phyloP scores from a whole-genome alignment of 805 yeast genomes.

The Saccharomycopsis olivae region DNA sequence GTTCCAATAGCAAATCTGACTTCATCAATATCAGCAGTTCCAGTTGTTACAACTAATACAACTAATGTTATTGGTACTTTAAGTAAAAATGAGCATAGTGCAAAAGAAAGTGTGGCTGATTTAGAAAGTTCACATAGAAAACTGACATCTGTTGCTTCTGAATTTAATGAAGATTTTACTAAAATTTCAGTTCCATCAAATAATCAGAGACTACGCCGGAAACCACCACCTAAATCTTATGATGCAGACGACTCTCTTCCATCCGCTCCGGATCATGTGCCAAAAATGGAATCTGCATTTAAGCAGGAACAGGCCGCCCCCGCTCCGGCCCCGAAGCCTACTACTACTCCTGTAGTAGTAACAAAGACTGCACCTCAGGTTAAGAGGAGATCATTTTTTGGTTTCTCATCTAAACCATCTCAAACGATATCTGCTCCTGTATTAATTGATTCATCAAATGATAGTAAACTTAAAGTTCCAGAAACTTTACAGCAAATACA shows the following conservation, averaged over 20 bases:
- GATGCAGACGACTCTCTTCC: not conserved
- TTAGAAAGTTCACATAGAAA: not conserved
- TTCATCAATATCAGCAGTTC: constrained; percentile 1
- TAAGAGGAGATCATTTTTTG: constrained; percentile 12
- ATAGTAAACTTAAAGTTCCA: constrained; percentile 6
- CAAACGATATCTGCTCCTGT: too few relatives aligned
- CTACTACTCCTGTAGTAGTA: not conserved
- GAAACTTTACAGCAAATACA: constrained; percentile 11
- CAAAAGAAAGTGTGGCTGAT: not conserved
- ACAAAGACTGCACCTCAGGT: not conserved
- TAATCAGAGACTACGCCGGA: not conserved
- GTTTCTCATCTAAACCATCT: not conserved
- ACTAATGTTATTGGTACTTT: constrained; percentile 10
- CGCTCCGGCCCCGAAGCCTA: too few relatives aligned
- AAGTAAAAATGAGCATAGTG: constrained; percentile 1
- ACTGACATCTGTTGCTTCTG: not conserved
- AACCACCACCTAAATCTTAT: not conserved
- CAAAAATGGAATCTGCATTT: not conserved
- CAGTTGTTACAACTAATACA: constrained; percentile 10
- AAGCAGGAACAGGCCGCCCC: not conserved
- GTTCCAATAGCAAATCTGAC: not conserved
- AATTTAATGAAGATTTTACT: constrained; percentile 12
- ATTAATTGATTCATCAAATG: constrained; percentile 1
- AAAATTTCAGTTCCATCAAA: not conserved
- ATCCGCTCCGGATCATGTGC: too few relatives aligned